Conservation (phyloP, 257 asterid species). For the Nicotiana paniculata region DNA sequence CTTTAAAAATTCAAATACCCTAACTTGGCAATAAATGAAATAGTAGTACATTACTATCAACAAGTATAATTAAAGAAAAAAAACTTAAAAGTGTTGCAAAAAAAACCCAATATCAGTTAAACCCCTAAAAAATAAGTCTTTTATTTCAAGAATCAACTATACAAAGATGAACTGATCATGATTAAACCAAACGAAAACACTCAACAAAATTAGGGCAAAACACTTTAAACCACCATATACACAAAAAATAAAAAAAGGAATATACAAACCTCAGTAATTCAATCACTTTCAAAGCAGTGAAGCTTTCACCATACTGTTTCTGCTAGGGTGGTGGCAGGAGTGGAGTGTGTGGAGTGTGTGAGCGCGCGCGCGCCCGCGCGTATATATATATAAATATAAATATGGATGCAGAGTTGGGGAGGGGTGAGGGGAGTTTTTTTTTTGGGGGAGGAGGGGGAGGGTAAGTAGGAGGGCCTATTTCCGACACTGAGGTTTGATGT, state of each 20-base stretch:
- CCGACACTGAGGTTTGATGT: slow-evolving; percentile 24
- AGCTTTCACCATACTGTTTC: not conserved
- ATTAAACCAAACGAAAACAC: slow-evolving; percentile 1
- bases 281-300: not conserved
- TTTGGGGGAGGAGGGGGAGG: slow-evolving; percentile 9
- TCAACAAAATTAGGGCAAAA: not conserved
- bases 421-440: not conserved
- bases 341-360: not conserved
- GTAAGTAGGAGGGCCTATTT: not conserved
- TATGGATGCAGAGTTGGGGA: not conserved
- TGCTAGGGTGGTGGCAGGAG: not conserved
- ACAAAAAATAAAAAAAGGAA: not conserved
- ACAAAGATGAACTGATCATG: not conserved
- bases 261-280: not conserved
- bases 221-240: not conserved
- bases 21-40: not conserved
- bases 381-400: not conserved
- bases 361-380: not conserved
- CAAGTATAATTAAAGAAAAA: not conserved
- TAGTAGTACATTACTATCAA: not conserved
- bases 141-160: not conserved
- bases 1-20: not conserved
- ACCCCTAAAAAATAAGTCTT: not conserved
- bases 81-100: not conserved
- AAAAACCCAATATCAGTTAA: not conserved